These are phyloP conservation scores for Gymnopilus junonius DNA, from an alignment of 768 basidiomycete species.

Conservation along the genomic window DNA sequence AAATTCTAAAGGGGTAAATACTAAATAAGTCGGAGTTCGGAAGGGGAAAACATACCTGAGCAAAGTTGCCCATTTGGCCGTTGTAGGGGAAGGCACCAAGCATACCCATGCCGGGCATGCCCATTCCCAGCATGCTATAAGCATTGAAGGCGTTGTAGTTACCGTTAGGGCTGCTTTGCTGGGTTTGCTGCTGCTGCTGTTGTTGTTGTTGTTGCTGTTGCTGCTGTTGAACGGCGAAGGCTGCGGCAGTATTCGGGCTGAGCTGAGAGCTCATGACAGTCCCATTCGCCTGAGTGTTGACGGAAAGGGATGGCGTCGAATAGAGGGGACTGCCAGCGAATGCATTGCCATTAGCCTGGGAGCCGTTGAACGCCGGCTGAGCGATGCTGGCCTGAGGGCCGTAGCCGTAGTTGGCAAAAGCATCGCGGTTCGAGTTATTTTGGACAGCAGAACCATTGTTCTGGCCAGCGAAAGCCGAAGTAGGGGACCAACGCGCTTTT, in stretches of 20 bases:
- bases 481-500: constrained; percentile 90
- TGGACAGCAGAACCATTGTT: constrained; percentile 37
- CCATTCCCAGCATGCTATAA: constrained; percentile 84
- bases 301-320: constrained; percentile 70
- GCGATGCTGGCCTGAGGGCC: constrained; percentile 72
- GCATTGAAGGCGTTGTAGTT: constrained; percentile 65
- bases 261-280: constrained; percentile 58
- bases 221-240: constrained; percentile 51
- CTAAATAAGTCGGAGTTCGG: constrained; percentile 6
- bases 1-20: constrained; percentile 38
- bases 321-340: constrained; percentile 69
- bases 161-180: constrained; percentile 49
- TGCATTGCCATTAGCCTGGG: constrained; percentile 45
- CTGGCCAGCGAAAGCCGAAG: constrained; percentile 48
- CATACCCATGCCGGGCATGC: constrained; percentile 75
- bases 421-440: constrained; percentile 56
- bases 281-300: constrained; percentile 65
- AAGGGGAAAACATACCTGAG: constrained; percentile 49
- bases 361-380: constrained; percentile 57
- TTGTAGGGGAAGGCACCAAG: constrained; percentile 74
- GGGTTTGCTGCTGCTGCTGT: constrained; percentile 46
- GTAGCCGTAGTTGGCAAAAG: constrained; percentile 88
- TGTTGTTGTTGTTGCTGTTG: constrained; percentile 51
- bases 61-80: constrained; percentile 71
- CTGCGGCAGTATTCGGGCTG: constrained; percentile 69